Evolutionary conservation across 441 rosid species (phyloP).

Genomic region (Jatropha podagrica): DNA sequence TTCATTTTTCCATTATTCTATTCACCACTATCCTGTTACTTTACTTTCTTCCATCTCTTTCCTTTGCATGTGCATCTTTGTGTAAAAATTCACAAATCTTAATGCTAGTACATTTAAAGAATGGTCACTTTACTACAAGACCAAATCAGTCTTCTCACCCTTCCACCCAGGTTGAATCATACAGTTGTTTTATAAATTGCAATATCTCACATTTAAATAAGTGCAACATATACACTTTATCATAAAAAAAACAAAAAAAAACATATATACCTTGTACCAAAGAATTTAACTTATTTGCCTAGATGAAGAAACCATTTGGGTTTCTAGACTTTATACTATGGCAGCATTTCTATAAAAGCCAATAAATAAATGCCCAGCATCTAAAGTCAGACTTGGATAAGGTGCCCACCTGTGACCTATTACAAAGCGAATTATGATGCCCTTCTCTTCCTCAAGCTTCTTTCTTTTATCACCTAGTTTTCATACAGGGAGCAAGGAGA

Average conservation of each 20-base stretch:
- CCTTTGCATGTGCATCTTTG: neutral
- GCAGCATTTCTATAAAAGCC: neutral
- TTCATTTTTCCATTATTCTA: neutral
- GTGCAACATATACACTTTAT: neutral
- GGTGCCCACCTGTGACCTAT: constrained; percentile 82
- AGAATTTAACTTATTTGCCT: neutral
- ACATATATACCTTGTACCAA: too few species aligned
- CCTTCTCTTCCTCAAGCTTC: constrained; percentile 93
- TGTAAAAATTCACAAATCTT: neutral
- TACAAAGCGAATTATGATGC: constrained; percentile 83
- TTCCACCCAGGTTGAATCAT: neutral
- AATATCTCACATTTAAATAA: neutral
- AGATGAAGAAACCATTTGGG: neutral
- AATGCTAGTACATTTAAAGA: neutral
- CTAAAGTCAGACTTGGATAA: constrained; percentile 3
- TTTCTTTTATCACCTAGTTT: constrained; percentile 66
- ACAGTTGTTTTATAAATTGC: neutral
- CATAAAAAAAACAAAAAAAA: neutral
- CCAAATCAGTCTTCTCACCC: neutral
- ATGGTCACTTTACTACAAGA: neutral
- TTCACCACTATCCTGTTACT: neutral
- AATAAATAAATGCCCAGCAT: neutral
- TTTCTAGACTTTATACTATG: neutral
- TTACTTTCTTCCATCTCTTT: neutral
- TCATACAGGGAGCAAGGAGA: neutral